Conservation (phyloP, 2,329 filamentous ascomycete genomes). For the Chaetomium olivaceum region DNA sequence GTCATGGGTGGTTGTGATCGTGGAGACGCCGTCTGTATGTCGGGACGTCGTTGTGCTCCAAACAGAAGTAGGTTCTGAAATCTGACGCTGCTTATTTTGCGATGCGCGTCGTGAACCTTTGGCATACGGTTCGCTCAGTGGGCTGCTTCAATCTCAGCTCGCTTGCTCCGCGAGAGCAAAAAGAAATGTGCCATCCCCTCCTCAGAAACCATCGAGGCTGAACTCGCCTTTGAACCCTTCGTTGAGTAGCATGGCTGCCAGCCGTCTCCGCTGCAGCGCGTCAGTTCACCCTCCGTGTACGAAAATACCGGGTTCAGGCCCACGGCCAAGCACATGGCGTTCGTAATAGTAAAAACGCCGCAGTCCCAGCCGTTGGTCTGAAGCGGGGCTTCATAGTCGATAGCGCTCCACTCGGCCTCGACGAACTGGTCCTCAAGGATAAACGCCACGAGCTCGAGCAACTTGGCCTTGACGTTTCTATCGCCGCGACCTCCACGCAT, state of each 20-base stretch:
- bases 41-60: not conserved
- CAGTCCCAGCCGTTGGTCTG: constrained; percentile 74
- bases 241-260: constrained; percentile 67
- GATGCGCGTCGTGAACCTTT: too few species aligned
- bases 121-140: not conserved
- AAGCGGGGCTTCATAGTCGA: constrained; percentile 50
- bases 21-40: not conserved
- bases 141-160: not conserved
- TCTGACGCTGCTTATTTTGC: too few species aligned
- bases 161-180: not conserved
- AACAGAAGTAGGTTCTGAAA: not conserved
- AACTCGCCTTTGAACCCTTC: constrained; percentile 66
- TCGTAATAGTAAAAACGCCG: constrained; percentile 75
- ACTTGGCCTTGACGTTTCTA: constrained; percentile 43
- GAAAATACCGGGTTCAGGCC: constrained; percentile 52
- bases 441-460: constrained; percentile 57
- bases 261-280: constrained; percentile 57
- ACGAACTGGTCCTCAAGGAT: constrained; percentile 59
- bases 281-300: constrained; percentile 57
- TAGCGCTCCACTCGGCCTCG: constrained; percentile 60
- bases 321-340: constrained; percentile 63
- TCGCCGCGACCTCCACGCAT: constrained; percentile 47
- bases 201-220: constrained; percentile 44
- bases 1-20: not conserved
- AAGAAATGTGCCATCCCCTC: constrained; percentile 7